A percentile compares a stretch with the other conserved stretches of the same genome.
Evolutionary conservation across 805 yeast genomes (phyloP).

Genomic region (Yarrowia sp.): DNA sequence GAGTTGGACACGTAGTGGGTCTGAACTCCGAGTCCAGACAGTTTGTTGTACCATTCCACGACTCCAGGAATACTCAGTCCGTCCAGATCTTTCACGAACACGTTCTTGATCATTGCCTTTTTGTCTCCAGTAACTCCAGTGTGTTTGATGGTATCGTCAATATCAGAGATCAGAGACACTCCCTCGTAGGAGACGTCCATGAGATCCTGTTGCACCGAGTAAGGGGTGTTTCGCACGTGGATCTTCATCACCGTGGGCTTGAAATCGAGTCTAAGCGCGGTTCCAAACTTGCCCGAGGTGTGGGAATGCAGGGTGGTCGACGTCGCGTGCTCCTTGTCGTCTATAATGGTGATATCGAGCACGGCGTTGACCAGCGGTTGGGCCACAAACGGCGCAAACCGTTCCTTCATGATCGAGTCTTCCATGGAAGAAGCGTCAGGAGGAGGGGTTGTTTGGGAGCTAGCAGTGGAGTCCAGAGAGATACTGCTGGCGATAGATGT

Average conservation of each 20-base stretch:
- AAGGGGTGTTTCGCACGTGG: slow-evolving; percentile 45
- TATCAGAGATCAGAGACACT: slow-evolving; percentile 81
- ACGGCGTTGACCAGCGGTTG: slow-evolving; percentile 65
- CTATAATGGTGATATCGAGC: slow-evolving; percentile 63
- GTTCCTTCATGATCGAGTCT: slow-evolving; percentile 63
- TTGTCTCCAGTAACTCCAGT: slow-evolving; percentile 93
- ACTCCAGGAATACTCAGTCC: slow-evolving; percentile 80
- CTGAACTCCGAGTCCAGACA: slow-evolving; percentile 11
- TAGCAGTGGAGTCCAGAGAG: not conserved
- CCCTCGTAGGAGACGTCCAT: slow-evolving; percentile 57
- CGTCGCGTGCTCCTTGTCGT: slow-evolving; percentile 48
- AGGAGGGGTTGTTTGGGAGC: not conserved
- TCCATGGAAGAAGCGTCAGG: slow-evolving; percentile 18
- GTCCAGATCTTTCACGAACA: slow-evolving; percentile 68
- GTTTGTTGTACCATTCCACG: slow-evolving; percentile 66
- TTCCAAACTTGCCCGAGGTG: slow-evolving; percentile 68
- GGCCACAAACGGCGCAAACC: slow-evolving; percentile 75
- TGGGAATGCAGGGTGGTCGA: slow-evolving; percentile 56
- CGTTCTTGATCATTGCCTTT: slow-evolving; percentile 78
- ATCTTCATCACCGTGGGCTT: slow-evolving; percentile 61
- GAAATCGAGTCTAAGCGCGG: slow-evolving; percentile 61
- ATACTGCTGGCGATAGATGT: not conserved
- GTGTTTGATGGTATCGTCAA: slow-evolving; percentile 90
- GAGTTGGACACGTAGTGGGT: slow-evolving; percentile 91
- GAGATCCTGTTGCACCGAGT: slow-evolving; percentile 48